Evolutionary conservation across 257 asterid species (phyloP).

Genomic region (Nicotiana sylvestris): DNA sequence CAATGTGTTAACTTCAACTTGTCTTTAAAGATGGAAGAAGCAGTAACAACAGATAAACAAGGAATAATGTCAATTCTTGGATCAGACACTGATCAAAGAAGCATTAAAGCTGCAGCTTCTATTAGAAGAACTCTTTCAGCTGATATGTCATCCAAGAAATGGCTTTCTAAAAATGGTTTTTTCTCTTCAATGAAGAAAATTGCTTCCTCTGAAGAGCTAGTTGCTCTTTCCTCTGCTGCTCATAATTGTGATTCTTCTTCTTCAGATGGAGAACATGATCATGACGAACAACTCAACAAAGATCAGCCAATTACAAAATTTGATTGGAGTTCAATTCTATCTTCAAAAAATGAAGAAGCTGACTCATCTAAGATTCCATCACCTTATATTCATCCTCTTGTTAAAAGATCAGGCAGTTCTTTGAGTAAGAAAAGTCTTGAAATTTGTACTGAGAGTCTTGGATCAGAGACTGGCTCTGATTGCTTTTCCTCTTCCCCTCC

Average conservation of each 20-base stretch:
- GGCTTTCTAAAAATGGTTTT: slow-evolving; percentile 21
- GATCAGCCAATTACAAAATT: slow-evolving; percentile 28
- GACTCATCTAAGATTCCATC: slow-evolving; percentile 20
- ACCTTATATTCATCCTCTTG: slow-evolving; percentile 57
- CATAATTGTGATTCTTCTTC: slow-evolving; percentile 5
- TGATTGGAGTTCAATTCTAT: slow-evolving; percentile 54
- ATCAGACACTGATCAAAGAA: slow-evolving; percentile 30
- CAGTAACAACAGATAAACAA: slow-evolving; percentile 27
- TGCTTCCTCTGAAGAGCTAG: slow-evolving; percentile 25
- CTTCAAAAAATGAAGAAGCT: slow-evolving; percentile 24
- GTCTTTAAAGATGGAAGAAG: slow-evolving; percentile 15
- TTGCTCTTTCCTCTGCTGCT: background rate
- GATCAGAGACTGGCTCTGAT: slow-evolving; percentile 82
- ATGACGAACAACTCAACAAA: slow-evolving; percentile 12
- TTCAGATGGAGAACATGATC: slow-evolving; percentile 14
- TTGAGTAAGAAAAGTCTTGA: slow-evolving; percentile 66
- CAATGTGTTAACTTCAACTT: background rate
- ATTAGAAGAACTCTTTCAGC: slow-evolving; percentile 42
- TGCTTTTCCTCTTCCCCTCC: slow-evolving; percentile 40
- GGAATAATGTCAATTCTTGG: slow-evolving; percentile 78
- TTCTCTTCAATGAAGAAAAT: slow-evolving; percentile 24
- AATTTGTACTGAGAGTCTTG: slow-evolving; percentile 86
- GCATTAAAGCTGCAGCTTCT: slow-evolving; percentile 22
- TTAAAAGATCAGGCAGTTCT: slow-evolving; percentile 38
- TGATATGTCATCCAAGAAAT: slow-evolving; percentile 15